These are phyloP conservation scores for Glarea lozoyensis DNA, from an alignment of 495 filamentous ascomycete species.

Conservation along the genomic window DNA sequence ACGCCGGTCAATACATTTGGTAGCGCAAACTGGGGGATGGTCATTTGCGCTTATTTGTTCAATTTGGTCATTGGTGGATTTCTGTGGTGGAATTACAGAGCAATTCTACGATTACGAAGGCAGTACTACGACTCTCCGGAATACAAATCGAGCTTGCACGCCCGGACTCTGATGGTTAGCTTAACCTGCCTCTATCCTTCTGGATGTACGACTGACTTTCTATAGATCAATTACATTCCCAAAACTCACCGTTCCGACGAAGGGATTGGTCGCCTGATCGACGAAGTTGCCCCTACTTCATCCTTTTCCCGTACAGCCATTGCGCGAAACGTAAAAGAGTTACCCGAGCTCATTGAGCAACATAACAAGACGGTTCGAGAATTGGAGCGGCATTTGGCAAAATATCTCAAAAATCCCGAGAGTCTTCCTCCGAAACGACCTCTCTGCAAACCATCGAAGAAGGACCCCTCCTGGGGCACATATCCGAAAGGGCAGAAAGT, in stretches of 20 bases:
- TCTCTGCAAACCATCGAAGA: conserved; percentile 65
- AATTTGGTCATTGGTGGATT: conserved; percentile 68
- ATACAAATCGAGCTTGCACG: conserved; percentile 80
- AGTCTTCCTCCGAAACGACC: conserved; percentile 73
- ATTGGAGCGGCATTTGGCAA: conserved; percentile 75
- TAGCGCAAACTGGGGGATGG: conserved; percentile 65
- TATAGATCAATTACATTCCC: conserved; percentile 79
- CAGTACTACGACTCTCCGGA: conserved; percentile 80
- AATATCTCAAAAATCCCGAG: conserved; percentile 81
- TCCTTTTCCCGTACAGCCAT: conserved; percentile 72
- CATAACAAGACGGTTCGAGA: conserved; percentile 73
- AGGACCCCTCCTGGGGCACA: conserved; percentile 47
- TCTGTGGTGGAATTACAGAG: conserved; percentile 84
- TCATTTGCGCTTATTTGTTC: conserved; percentile 71
- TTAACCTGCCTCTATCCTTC: not conserved
- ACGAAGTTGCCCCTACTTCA: conserved; percentile 62
- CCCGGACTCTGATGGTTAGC: conserved; percentile 77
- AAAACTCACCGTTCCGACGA: conserved; percentile 65
- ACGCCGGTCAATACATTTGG: conserved; percentile 49
- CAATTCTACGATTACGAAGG: conserved; percentile 58
- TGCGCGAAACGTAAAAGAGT: conserved; percentile 81
- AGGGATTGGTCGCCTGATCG: conserved; percentile 73
- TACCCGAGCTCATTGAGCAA: conserved; percentile 75
- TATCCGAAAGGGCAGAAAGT: conserved; percentile 63
- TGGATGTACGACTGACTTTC: conserved; percentile 6